Base-by-base conservation (phyloP, 2,329 filamentous ascomycete species). In the Periconia sp. region DNA sequence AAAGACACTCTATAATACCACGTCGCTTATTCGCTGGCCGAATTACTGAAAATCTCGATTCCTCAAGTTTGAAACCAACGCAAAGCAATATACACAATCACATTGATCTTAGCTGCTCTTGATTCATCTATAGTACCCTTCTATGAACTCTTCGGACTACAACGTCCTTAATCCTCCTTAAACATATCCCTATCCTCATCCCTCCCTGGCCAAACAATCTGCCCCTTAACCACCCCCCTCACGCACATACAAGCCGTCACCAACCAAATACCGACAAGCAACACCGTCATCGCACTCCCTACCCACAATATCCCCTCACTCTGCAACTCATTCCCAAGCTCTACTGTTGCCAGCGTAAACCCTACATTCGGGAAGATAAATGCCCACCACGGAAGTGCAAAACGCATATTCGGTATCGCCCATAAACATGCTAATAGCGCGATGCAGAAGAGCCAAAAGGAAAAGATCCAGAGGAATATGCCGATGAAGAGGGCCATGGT, bases 341-440 rank as follows among this genome's bases (percentile, higher is more conserved):
- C 72, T 28, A 86, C 82, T 4, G 78, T 78, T 1, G 81, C 79
- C 26, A 86, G 71, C 2, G 80, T 82, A 37, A 86, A 79, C 0
- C 83, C 84, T 1, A 79, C 81, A 45, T 86, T 86, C 5, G 84
- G 83, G 56, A 86, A 87, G 23, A 87, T 78, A 63, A 85, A 84
- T 5, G 81, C 81, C 83, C 82, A 87, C 59, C 63, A 66, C 33
- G 63, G 64, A 11, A 65, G 44, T 13, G 61, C 57, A 33, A 66
- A 66, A 1, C 46, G 46, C 59, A 78, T 80, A 15, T 31, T 23
- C n/a, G 8, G 4, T 3, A 54, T 29, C 0, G 36, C 43, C 12
- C 25, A 28, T 0, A 68, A 28, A 29, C 56, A 58, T 5, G 52
- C 61, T 4, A 73, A 43, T 0, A 68, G 26, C 0, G 69, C 63